phyloP scores from a whole-genome alignment of 768 basidiomycete species.

The Arthromyces matolae region DNA sequence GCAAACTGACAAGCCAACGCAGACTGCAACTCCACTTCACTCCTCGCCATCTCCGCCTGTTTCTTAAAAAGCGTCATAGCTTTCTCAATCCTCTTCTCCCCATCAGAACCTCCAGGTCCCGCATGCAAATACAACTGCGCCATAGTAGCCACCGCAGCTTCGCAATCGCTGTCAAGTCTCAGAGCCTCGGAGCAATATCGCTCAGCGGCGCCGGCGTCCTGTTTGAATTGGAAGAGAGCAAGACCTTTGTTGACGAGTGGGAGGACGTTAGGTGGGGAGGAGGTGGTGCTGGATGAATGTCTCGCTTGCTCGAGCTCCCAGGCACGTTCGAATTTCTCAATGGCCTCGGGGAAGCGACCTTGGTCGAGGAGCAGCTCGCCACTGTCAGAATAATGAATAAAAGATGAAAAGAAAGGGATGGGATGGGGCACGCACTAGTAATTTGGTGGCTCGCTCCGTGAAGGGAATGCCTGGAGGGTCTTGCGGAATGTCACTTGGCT shows the following conservation, averaged over 20 bases:
- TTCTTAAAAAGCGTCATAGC: conserved; percentile 85
- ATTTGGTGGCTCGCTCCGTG: conserved; percentile 85
- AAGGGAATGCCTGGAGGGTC: conserved; percentile 81
- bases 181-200: conserved; percentile 85
- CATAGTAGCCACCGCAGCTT: conserved; percentile 93
- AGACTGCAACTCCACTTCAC: conserved; percentile 81
- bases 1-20: conserved; percentile 79
- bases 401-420: neutral
- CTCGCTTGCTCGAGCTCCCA: conserved; percentile 80
- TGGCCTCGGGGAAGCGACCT: conserved; percentile 78
- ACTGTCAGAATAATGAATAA: conserved; percentile 35
- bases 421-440: conserved; percentile 71
- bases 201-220: conserved; percentile 82
- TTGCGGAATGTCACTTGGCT: conserved; percentile 90
- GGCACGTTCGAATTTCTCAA: conserved; percentile 90
- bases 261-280: conserved; percentile 85
- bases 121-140: conserved; percentile 92
- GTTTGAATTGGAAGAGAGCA: conserved; percentile 92
- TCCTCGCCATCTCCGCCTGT: conserved; percentile 83
- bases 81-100: conserved; percentile 80
- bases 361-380: conserved; percentile 95
- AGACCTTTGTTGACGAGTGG: conserved; percentile 98
- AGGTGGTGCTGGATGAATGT: too few species aligned
- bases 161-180: conserved; percentile 86
- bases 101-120: too few species aligned